Evolutionary conservation across 169 alveolate species (phyloP).

Genomic region (Plasmodium gallinaceum): DNA sequence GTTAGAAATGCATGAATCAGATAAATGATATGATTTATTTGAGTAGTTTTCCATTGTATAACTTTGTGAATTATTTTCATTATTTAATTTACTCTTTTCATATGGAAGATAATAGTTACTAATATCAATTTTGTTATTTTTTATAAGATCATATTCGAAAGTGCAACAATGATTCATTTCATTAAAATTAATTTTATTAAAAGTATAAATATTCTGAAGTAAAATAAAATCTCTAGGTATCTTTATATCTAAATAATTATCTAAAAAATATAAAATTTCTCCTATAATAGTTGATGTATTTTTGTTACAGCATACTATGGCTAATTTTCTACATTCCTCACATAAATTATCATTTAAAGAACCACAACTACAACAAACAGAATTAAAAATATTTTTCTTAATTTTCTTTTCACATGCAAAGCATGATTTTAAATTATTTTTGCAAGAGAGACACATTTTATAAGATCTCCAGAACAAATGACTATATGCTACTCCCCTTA

Average conservation of each 20-base stretch:
- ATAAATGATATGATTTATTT: neutral
- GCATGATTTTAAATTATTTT: constrained; percentile 25
- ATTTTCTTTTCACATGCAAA: constrained; percentile 49
- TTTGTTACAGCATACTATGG: constrained; percentile 31
- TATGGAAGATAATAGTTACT: neutral
- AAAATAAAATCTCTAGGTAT: constrained; percentile 16
- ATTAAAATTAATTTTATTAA: constrained; percentile 23
- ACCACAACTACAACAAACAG: constrained; percentile 16
- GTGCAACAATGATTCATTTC: constrained; percentile 33
- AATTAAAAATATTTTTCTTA: constrained; percentile 10
- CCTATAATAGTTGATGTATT: constrained; percentile 3
- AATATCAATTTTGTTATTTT: neutral
- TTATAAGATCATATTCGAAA: constrained; percentile 19
- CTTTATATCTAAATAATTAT: constrained; percentile 7
- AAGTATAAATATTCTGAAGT: constrained; percentile 44
- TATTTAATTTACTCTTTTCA: neutral
- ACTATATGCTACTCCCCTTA: neutral
- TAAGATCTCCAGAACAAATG: constrained; percentile 36
- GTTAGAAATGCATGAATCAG: neutral
- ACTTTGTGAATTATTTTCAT: neutral
- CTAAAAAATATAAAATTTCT: constrained; percentile 7
- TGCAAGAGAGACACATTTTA: constrained; percentile 24
- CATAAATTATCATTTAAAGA: constrained; percentile 12
- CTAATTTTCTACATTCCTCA: constrained; percentile 18
- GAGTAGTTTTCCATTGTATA: neutral